These are phyloP conservation scores for Naegleria gruberi DNA, from an alignment of 208 protist species.

Conservation along the genomic window DNA sequence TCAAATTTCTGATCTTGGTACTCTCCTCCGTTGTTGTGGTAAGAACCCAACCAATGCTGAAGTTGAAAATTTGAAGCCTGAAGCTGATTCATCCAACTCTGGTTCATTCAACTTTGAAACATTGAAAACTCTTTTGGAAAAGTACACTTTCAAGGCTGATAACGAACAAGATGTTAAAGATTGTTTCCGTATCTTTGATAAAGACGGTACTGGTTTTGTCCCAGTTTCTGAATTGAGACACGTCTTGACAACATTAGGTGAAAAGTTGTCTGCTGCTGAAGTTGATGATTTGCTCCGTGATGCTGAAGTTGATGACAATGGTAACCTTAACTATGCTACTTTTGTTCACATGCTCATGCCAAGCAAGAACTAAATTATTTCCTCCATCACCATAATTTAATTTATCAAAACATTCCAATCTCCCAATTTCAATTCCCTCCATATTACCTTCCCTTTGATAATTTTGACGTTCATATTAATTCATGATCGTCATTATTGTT, in stretches of 20 bases:
- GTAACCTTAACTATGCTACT: conserved; percentile 28
- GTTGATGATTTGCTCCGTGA: conserved; percentile 28
- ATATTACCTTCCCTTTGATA: background rate
- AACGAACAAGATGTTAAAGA: conserved; percentile 51
- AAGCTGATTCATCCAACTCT: conserved; percentile 69
- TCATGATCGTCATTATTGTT: background rate
- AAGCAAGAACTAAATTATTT: background rate
- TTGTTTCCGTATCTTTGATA: conserved; percentile 57
- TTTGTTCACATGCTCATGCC: conserved; percentile 29
- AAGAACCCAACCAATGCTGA: conserved; percentile 87
- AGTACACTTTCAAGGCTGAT: conserved; percentile 27
- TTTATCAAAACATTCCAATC: background rate
- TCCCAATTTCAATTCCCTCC: background rate
- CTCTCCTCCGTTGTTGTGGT: conserved; percentile 95
- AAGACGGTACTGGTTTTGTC: conserved; percentile 52
- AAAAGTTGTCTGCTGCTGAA: conserved; percentile 53
- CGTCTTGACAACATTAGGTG: conserved; percentile 54
- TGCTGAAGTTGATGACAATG: conserved; percentile 30
- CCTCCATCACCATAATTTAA: background rate
- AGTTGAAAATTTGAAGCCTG: conserved; percentile 77
- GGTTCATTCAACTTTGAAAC: conserved; percentile 75
- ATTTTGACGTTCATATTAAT: background rate
- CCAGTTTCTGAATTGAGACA: conserved; percentile 51
- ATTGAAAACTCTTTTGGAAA: background rate
- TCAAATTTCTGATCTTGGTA: conserved; percentile 89